Percentiles rank a stretch among this genome's conserved stretches.
Evolutionary conservation across 2,329 filamentous ascomycete species (phyloP).

Genomic region (Aspergillus hortae): DNA sequence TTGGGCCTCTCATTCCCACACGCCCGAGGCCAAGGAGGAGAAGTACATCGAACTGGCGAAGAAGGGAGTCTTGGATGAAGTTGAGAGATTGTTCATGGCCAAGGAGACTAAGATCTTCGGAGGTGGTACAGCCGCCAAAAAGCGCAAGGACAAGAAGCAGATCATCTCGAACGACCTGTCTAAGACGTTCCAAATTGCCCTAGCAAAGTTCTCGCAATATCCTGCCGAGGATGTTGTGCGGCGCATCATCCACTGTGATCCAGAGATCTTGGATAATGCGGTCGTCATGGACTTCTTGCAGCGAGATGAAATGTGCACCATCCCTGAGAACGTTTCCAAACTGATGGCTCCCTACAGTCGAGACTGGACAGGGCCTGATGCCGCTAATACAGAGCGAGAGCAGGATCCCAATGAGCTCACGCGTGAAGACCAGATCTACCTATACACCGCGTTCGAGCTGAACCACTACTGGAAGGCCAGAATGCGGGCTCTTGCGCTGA

Average conservation of each 20-base stretch:
- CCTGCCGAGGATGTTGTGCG: constrained; percentile 80
- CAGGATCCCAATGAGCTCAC: constrained; percentile 85
- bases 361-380: constrained; percentile 90
- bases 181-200: constrained; percentile 86
- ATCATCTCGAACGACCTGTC: constrained; percentile 88
- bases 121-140: constrained; percentile 61
- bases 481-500: constrained; percentile 85
- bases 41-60: constrained; percentile 91
- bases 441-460: constrained; percentile 88
- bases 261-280: constrained; percentile 77
- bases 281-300: constrained; percentile 97
- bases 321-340: constrained; percentile 86
- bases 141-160: constrained; percentile 95
- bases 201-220: constrained; percentile 86
- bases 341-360: constrained; percentile 92
- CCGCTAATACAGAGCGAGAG: constrained; percentile 72
- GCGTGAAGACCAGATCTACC: constrained; percentile 89
- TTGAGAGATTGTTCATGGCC: constrained; percentile 94
- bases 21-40: constrained; percentile 85
- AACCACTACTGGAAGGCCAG: constrained; percentile 98
- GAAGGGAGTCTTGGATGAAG: constrained; percentile 94
- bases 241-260: constrained; percentile 95
- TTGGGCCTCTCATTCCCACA: constrained; percentile 83
- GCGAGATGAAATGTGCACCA: constrained; percentile 86
- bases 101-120: constrained; percentile 87